A percentile compares a stretch with the other conserved stretches of the same genome.
phyloP scores from a whole-genome alignment of 495 filamentous ascomycete genomes.

The Talaromyces ruber region DNA sequence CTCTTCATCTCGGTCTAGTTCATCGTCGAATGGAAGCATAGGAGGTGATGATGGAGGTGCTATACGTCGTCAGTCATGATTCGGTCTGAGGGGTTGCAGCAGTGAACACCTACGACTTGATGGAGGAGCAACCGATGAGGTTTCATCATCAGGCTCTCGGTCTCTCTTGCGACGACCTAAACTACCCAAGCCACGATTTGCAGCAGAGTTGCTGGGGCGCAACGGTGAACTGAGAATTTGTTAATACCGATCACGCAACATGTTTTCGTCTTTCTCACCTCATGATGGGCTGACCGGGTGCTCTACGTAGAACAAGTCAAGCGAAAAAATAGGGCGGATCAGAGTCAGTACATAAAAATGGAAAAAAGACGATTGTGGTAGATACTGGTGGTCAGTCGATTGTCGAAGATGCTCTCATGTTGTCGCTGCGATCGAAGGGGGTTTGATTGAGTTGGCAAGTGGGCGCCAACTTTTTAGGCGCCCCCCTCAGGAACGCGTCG shows the following conservation, averaged over 20 bases:
- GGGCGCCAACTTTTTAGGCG: not conserved
- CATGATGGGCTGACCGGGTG: constrained; percentile 16
- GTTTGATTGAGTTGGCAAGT: constrained; percentile 1
- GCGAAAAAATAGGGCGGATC: not conserved
- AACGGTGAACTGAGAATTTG: constrained; percentile 60
- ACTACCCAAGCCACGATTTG: constrained; percentile 64
- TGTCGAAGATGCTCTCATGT: not conserved
- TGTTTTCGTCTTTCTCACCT: constrained; percentile 14
- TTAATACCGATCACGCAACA: constrained; percentile 9
- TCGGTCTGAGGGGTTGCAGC: not conserved
- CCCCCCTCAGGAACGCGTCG: not conserved
- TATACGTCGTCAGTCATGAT: constrained; percentile 19
- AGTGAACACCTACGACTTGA: constrained; percentile 50
- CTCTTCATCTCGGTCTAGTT: constrained; percentile 70
- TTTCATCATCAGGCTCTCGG: constrained; percentile 69
- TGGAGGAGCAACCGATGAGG: constrained; percentile 62
- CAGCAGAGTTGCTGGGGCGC: constrained; percentile 73
- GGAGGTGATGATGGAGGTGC: constrained; percentile 33
- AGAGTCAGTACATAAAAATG: not conserved
- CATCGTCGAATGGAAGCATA: constrained; percentile 54
- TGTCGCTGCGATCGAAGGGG: not conserved
- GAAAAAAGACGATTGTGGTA: not conserved
- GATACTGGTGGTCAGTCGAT: not conserved
- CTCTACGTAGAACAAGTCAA: not conserved
- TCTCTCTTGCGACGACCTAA: constrained; percentile 68